These are phyloP conservation scores for Solanum virginianum DNA, from an alignment of 257 asterid genomes.

Conservation along the genomic window DNA sequence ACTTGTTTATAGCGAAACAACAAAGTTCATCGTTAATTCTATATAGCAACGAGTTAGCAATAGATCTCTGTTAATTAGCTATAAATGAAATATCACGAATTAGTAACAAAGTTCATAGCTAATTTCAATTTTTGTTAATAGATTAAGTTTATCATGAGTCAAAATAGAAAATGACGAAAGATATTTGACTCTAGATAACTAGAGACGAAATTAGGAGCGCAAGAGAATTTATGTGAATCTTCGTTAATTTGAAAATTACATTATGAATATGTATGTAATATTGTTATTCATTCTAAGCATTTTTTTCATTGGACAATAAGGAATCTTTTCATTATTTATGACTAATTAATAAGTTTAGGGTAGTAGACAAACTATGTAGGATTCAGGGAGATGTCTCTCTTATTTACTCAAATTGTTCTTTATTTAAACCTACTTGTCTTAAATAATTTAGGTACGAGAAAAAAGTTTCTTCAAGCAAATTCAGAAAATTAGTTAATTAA, in stretches of 20 bases:
- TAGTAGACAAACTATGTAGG: background rate
- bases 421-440: background rate
- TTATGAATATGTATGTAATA: too few species aligned
- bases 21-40: too few species aligned
- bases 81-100: too few species aligned
- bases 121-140: too few species aligned
- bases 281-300: background rate
- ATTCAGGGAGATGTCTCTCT: background rate
- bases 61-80: too few species aligned
- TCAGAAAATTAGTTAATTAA: background rate
- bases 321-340: background rate
- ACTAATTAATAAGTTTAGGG: background rate
- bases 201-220: background rate
- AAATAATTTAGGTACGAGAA: background rate
- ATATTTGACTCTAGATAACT: background rate
- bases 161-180: background rate
- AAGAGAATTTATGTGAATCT: background rate
- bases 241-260: too few species aligned
- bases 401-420: background rate
- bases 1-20: too few species aligned
- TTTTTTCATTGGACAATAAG: background rate
- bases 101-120: too few species aligned
- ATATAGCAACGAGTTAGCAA: too few species aligned
- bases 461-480: background rate
- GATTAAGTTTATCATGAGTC: background rate